These are phyloP conservation scores for Thinopyrum elongatum DNA, from an alignment of 176 grass and related monocot species.

Conservation along the genomic window DNA sequence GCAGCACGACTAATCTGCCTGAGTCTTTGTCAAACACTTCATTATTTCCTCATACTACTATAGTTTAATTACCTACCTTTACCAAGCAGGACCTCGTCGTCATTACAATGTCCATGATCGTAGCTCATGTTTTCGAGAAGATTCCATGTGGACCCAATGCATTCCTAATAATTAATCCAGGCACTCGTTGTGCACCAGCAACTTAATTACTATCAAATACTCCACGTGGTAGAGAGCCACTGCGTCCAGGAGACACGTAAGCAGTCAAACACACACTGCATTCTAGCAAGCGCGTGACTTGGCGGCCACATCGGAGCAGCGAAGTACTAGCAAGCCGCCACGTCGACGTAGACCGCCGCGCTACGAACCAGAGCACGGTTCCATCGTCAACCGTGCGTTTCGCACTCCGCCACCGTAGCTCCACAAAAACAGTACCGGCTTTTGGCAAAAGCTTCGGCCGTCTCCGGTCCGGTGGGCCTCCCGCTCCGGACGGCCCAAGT, in stretches of 20 bases:
- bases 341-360: not conserved
- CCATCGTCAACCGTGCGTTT: too few species aligned
- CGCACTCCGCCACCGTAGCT: not conserved
- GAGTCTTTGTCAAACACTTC: not conserved
- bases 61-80: too few species aligned
- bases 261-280: too few species aligned
- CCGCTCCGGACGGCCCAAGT: not conserved
- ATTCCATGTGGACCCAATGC: not conserved
- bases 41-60: not conserved
- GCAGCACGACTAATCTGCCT: not conserved
- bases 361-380: not conserved
- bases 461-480: not conserved
- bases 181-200: too few species aligned
- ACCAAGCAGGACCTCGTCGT: too few species aligned
- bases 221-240: not conserved
- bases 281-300: not conserved
- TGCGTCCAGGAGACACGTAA: not conserved
- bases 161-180: too few species aligned
- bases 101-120: too few species aligned
- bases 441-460: not conserved
- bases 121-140: not conserved
- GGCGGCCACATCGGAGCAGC: not conserved
- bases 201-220: too few species aligned
- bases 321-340: not conserved
- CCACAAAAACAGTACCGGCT: not conserved